These are phyloP conservation scores for Hondaea fermentalgiana DNA, from an alignment of 108 stramenopile genomes.

Conservation along the genomic window DNA sequence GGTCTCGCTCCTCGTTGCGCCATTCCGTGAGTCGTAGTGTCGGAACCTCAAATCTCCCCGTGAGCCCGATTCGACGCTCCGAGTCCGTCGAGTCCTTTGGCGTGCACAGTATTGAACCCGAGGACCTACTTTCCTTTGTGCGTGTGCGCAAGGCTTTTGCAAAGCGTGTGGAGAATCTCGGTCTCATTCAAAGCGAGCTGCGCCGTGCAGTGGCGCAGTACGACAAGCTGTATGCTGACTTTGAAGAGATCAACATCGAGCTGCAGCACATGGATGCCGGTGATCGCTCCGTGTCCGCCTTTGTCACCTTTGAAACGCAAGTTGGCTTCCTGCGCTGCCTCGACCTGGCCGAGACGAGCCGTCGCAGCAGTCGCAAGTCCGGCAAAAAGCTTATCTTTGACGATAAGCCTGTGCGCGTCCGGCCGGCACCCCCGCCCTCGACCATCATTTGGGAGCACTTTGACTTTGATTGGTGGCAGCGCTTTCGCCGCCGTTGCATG, in stretches of 20 bases:
- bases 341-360: not conserved
- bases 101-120: not conserved
- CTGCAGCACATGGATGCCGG: not conserved
- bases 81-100: constrained; percentile 4
- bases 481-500: constrained; percentile 13
- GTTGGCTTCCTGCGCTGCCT: not conserved
- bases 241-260: not conserved
- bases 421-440: constrained; percentile 44
- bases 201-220: not conserved
- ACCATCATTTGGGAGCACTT: constrained; percentile 50
- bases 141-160: not conserved
- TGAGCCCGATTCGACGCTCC: not conserved
- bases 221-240: not conserved
- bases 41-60: not conserved
- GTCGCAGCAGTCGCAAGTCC: not conserved
- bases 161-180: not conserved
- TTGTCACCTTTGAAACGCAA: constrained; percentile 3
- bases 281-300: not conserved
- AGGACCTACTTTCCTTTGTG: not conserved
- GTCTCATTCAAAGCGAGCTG: not conserved
- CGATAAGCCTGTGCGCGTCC: constrained; percentile 11
- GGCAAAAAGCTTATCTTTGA: not conserved
- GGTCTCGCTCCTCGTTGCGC: not conserved
- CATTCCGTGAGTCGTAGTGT: not conserved
- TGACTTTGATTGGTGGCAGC: constrained; percentile 14